phyloP scores from a whole-genome alignment of 495 filamentous ascomycete species.

The Tuber microsphaerosporum region DNA sequence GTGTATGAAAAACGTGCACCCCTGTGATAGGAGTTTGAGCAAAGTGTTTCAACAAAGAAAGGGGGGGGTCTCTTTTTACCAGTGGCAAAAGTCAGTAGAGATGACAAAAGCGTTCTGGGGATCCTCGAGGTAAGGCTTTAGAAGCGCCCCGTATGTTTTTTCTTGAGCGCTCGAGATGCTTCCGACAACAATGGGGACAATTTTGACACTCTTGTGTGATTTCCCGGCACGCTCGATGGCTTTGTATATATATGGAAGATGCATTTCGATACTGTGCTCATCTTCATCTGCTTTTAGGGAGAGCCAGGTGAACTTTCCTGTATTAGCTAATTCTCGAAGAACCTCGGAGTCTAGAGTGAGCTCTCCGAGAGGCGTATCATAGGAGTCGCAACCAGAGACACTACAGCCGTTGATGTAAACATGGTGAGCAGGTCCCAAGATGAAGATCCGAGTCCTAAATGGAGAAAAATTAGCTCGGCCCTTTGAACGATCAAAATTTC shows the following conservation, averaged over 20 bases:
- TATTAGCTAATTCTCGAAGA: conserved; percentile 56
- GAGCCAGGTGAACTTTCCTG: conserved; percentile 69
- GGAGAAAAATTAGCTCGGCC: conserved; percentile 1
- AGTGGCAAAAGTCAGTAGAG: conserved; percentile 94
- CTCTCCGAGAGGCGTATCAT: conserved; percentile 78
- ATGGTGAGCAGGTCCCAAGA: conserved; percentile 91
- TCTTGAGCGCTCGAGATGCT: conserved; percentile 60
- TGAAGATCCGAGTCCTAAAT: conserved; percentile 75
- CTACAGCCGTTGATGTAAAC: conserved; percentile 70
- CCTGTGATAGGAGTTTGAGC: conserved; percentile 22
- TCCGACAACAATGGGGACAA: conserved; percentile 88
- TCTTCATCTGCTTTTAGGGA: conserved; percentile 61
- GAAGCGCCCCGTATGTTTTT: conserved; percentile 57
- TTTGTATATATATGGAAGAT: conserved; percentile 89
- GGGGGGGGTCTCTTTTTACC: conserved; percentile 45
- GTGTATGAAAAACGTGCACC: conserved; percentile 80
- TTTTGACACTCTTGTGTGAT: conserved; percentile 43
- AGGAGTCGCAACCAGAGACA: conserved; percentile 65
- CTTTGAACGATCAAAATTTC: background rate
- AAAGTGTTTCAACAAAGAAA: background rate
- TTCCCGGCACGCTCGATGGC: conserved; percentile 56
- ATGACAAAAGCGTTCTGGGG: conserved; percentile 74
- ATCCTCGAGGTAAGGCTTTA: conserved; percentile 75
- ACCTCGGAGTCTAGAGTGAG: conserved; percentile 64
- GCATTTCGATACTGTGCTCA: conserved; percentile 96